Evolutionary conservation across 306 rosid species (phyloP).

Genomic region (Canavalia ensiformis): DNA sequence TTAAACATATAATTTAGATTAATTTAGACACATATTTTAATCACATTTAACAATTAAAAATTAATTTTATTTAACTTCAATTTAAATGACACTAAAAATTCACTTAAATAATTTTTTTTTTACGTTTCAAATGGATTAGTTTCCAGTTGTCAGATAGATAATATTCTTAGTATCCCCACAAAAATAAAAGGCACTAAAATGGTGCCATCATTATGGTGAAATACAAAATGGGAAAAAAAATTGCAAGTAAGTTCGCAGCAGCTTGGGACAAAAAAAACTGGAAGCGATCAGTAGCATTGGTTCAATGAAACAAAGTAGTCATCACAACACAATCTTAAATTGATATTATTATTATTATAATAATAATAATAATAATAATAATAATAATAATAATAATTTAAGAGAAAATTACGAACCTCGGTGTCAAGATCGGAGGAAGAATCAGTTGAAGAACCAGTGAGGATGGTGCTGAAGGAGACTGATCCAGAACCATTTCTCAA

Average conservation of each 20-base stretch:
- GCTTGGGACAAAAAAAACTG: constrained; percentile 27
- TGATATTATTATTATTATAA: not conserved
- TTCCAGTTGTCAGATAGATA: too few relatives aligned
- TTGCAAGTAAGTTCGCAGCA: constrained; percentile 22
- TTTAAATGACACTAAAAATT: too few relatives aligned
- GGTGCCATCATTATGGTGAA: constrained; percentile 18
- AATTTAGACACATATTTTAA: too few relatives aligned
- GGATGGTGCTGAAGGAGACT: constrained; percentile 69
- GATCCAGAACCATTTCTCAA: constrained; percentile 62
- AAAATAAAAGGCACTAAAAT: too few relatives aligned
- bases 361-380: not conserved
- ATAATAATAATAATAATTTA: not conserved
- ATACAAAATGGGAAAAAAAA: constrained; percentile 14
- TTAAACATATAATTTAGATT: too few relatives aligned
- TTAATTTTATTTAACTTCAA: too few relatives aligned
- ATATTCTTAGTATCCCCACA: too few relatives aligned
- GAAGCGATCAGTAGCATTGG: constrained; percentile 10
- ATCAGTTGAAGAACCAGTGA: constrained; percentile 58
- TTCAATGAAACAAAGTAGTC: constrained; percentile 28
- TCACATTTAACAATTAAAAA: too few relatives aligned
- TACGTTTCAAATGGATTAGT: too few relatives aligned
- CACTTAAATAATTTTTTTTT: too few relatives aligned
- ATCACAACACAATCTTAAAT: not conserved
- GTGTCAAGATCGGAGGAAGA: constrained; percentile 74
- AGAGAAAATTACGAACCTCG: constrained; percentile 53